phyloP scores from a whole-genome alignment of 805 yeast species.

The Ascoidea tarda region DNA sequence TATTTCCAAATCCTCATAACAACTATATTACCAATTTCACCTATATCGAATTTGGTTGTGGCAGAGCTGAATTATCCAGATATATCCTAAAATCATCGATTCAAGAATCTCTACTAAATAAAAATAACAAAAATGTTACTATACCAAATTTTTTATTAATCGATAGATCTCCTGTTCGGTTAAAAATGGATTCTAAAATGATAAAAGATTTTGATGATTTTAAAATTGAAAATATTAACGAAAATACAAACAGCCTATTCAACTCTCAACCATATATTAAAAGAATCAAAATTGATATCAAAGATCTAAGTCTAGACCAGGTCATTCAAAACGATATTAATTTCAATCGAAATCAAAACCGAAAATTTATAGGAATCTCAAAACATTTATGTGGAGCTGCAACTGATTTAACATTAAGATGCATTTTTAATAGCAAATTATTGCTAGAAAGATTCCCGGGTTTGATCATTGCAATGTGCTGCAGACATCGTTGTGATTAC shows the following conservation, averaged over 20 bases:
- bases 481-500: constrained; percentile 71
- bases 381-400: constrained; percentile 93
- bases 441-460: constrained; percentile 28
- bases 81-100: constrained; percentile 29
- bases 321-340: constrained; percentile 21
- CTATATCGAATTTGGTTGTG: constrained; percentile 80
- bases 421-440: constrained; percentile 30
- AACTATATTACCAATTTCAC: constrained; percentile 13
- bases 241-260: constrained; percentile 5
- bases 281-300: constrained; percentile 64
- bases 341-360: constrained; percentile 2
- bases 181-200: constrained; percentile 68
- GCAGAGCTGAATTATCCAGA: constrained; percentile 72
- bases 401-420: constrained; percentile 69
- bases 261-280: constrained; percentile 20
- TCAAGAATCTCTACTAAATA: constrained; percentile 12
- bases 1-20: constrained; percentile 19
- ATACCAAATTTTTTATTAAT: constrained; percentile 37
- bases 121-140: not conserved
- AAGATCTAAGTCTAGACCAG: constrained; percentile 45
- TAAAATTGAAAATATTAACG: constrained; percentile 5
- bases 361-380: constrained; percentile 46
- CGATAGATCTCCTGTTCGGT: constrained; percentile 64
- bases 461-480: constrained; percentile 79
- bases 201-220: constrained; percentile 30